Conservation (phyloP, 768 basidiomycete species). For the Amanita polypyramis region DNA sequence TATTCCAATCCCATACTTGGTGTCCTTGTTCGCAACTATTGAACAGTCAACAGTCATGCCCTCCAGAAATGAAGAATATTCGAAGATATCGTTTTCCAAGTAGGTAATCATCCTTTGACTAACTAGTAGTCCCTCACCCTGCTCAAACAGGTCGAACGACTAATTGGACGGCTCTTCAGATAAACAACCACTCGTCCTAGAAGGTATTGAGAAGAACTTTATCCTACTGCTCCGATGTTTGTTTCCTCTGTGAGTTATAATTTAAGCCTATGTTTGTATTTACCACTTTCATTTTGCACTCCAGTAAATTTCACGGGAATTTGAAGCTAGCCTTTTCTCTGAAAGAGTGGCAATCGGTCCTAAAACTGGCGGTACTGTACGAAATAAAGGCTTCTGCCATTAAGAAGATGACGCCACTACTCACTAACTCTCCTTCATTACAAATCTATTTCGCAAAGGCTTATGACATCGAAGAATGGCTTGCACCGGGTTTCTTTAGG, state of each 20-base stretch:
- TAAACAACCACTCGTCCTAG: slow-evolving; percentile 16
- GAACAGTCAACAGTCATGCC: background rate
- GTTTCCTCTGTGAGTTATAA: slow-evolving; percentile 18
- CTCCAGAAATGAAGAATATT: background rate
- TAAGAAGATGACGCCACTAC: slow-evolving; percentile 12
- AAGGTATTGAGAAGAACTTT: slow-evolving; percentile 17
- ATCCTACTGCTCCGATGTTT: slow-evolving; percentile 15
- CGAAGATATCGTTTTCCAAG: slow-evolving; percentile 1
- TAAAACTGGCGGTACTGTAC: slow-evolving; percentile 31
- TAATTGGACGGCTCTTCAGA: slow-evolving; percentile 18
- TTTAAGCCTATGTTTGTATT: slow-evolving; percentile 3
- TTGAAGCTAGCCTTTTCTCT: background rate
- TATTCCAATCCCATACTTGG: too few relatives aligned
- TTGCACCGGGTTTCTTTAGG: slow-evolving; percentile 17
- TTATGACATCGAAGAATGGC: slow-evolving; percentile 23
- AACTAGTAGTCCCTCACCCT: background rate
- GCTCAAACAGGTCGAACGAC: background rate
- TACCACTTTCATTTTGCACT: background rate
- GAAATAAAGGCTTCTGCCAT: slow-evolving; percentile 22
- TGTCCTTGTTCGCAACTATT: too few relatives aligned
- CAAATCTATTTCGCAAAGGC: slow-evolving; percentile 23
- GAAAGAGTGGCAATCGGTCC: slow-evolving; percentile 25
- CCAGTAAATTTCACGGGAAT: background rate
- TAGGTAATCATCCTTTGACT: background rate
- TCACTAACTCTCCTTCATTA: slow-evolving; percentile 14